Evolutionary conservation across 225 moss, liverwort and hornwort genomes (phyloP).

Genomic region (Lunularia cruciata): DNA sequence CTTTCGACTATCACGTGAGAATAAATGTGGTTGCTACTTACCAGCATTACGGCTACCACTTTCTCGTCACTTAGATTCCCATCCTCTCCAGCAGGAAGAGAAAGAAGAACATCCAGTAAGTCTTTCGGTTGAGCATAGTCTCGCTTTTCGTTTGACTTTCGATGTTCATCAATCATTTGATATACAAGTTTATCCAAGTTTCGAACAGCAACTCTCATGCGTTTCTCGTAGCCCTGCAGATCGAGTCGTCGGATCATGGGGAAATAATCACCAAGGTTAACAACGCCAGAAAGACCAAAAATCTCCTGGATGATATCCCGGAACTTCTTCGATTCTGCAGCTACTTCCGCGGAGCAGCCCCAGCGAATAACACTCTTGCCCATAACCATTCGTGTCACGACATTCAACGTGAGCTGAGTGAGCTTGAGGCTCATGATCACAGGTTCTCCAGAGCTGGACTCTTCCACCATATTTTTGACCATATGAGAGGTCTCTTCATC

Average conservation of each 20-base stretch:
- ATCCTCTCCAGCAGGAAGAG: neutral
- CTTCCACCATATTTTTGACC: neutral
- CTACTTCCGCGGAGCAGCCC: constrained; percentile 5
- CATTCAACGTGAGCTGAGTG: constrained; percentile 8
- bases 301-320: constrained; percentile 5
- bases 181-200: neutral
- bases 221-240: constrained; percentile 1
- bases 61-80: neutral
- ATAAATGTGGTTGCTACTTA: neutral
- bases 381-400: neutral
- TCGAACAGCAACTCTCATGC: neutral
- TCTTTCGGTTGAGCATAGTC: neutral
- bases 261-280: constrained; percentile 7
- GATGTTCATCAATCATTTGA: neutral
- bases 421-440: constrained; percentile 13
- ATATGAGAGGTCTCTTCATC: neutral
- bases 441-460: neutral
- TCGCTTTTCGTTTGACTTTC: neutral
- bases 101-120: neutral
- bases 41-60: neutral
- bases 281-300: neutral
- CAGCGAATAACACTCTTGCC: constrained; percentile 3
- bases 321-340: constrained; percentile 5
- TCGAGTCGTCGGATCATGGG: neutral
- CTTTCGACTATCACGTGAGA: neutral